Percentiles rank a stretch among this genome's conserved stretches.
These are phyloP conservation scores for Cardamine occulta DNA, from an alignment of 345 rosid species.

Conservation along the genomic window DNA sequence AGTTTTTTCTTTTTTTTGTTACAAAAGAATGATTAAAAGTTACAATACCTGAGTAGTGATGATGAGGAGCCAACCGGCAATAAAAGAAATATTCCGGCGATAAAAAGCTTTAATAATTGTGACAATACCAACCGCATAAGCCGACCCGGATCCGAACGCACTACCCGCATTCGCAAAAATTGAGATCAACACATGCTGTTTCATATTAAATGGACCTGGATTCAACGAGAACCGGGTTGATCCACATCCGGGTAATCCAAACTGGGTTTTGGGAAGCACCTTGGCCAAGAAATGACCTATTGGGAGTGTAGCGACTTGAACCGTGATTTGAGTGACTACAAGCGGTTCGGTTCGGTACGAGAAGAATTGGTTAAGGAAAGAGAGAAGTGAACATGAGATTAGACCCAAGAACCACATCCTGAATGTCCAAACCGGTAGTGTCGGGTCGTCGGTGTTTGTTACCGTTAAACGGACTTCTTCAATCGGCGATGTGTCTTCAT, in stretches of 20 bases:
- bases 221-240: constrained; percentile 63
- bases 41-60: constrained; percentile 78
- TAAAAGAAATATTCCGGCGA: constrained; percentile 59
- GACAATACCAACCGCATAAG: constrained; percentile 73
- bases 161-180: constrained; percentile 88
- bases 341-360: constrained; percentile 84
- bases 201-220: constrained; percentile 86
- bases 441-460: constrained; percentile 71
- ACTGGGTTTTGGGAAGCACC: constrained; percentile 60
- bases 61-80: constrained; percentile 84
- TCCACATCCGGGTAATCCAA: constrained; percentile 64
- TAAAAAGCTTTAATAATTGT: constrained; percentile 79
- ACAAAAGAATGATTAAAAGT: neutral
- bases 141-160: constrained; percentile 74
- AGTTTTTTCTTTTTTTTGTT: too few species aligned
- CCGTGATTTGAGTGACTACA: constrained; percentile 76
- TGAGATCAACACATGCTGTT: constrained; percentile 80
- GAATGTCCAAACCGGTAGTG: constrained; percentile 85
- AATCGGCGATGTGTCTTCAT: constrained; percentile 67
- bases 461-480: constrained; percentile 87
- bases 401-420: constrained; percentile 87
- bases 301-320: constrained; percentile 79
- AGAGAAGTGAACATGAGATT: constrained; percentile 66
- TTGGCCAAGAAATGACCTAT: constrained; percentile 72
- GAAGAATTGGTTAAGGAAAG: constrained; percentile 86